Conservation (phyloP, 2,329 filamentous ascomycete species). For the Helicocarpus griseus region DNA sequence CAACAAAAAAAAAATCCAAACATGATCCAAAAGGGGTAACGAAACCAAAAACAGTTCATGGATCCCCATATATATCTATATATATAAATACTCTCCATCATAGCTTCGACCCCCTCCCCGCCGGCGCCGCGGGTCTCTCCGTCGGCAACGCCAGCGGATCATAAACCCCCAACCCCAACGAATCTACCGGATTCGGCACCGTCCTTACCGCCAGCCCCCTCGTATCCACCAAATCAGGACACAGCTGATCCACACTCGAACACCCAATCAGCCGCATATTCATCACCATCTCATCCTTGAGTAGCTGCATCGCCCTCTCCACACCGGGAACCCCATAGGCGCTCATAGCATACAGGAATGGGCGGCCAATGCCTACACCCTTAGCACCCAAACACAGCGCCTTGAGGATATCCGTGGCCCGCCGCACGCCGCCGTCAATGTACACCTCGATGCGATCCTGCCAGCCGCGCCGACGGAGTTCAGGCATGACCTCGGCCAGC, state of each 20-base stretch:
- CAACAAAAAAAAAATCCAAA: neutral
- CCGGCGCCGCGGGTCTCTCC: constrained; percentile 37
- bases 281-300: constrained; percentile 98
- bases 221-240: constrained; percentile 69
- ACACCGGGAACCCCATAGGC: constrained; percentile 82
- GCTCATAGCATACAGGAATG: constrained; percentile 94
- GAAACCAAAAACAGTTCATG: neutral
- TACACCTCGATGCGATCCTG: constrained; percentile 75
- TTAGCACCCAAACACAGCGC: constrained; percentile 84
- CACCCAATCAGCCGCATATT: constrained; percentile 92
- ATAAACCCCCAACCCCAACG: constrained; percentile 48
- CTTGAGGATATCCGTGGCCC: constrained; percentile 91
- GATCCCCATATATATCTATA: no score
- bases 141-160: constrained; percentile 42
- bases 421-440: constrained; percentile 80
- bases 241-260: constrained; percentile 63
- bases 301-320: constrained; percentile 79
- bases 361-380: constrained; percentile 86
- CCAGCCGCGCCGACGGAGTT: constrained; percentile 62
- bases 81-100: no score
- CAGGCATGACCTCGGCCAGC: constrained; percentile 85
- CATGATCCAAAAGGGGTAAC: neutral
- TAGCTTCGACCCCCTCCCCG: constrained; percentile 39
- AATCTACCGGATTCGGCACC: constrained; percentile 52
- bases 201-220: constrained; percentile 52